Evolutionary conservation across 306 rosid species (phyloP).

Genomic region (Luffa aegyptiaca): DNA sequence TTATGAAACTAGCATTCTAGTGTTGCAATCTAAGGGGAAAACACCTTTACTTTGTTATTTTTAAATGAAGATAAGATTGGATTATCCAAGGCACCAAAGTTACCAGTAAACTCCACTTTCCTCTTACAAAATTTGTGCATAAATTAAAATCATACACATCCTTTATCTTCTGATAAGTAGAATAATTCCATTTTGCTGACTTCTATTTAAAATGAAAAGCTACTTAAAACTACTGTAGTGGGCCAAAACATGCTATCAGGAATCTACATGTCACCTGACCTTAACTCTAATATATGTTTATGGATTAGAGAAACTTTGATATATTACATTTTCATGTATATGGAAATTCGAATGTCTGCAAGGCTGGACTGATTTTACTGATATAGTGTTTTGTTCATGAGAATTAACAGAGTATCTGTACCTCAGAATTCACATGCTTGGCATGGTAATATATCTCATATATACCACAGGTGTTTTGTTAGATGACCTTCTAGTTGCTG

Average conservation of each 20-base stretch:
- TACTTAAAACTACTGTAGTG: background rate
- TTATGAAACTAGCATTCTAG: background rate
- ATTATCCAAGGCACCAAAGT: background rate
- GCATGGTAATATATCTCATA: background rate
- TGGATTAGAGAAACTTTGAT: background rate
- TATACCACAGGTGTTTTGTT: constrained; percentile 64
- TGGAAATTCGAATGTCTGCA: background rate
- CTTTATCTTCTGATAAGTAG: background rate
- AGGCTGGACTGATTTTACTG: background rate
- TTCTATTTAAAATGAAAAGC: background rate
- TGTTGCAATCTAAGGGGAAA: background rate
- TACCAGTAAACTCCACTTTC: background rate
- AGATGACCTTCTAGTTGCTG: constrained; percentile 97
- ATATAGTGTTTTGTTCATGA: background rate
- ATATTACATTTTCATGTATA: background rate
- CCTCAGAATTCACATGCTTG: background rate
- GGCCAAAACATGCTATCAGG: background rate
- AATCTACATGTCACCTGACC: background rate
- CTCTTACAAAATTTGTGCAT: background rate
- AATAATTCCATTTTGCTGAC: background rate
- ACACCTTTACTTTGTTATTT: background rate
- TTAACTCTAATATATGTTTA: background rate
- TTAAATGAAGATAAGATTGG: background rate
- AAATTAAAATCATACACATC: background rate
- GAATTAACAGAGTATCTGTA: background rate